These are phyloP conservation scores for Juncus effusus DNA, from an alignment of 176 grass and related monocot genomes.

Conservation along the genomic window DNA sequence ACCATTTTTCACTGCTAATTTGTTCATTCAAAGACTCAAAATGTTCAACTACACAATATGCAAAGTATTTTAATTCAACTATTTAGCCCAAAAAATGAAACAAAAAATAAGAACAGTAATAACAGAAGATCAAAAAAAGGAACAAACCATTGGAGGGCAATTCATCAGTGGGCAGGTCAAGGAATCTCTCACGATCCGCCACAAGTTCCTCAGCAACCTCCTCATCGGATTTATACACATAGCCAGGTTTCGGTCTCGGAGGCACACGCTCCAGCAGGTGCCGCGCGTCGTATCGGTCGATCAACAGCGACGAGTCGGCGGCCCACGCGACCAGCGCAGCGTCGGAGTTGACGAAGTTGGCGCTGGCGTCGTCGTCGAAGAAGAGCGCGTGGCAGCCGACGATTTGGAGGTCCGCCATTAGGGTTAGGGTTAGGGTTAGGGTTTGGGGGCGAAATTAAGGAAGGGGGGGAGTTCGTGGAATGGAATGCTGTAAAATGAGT, in stretches of 20 bases:
- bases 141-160: conserved; percentile 16
- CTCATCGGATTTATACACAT: conserved; percentile 16
- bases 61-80: not conserved
- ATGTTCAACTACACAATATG: not conserved
- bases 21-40: too few relatives aligned
- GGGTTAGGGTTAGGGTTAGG: conserved; percentile 14
- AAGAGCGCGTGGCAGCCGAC: conserved; percentile 73
- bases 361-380: conserved; percentile 79
- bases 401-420: conserved; percentile 56
- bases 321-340: conserved; percentile 79
- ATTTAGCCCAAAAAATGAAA: not conserved
- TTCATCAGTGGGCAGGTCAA: conserved; percentile 42
- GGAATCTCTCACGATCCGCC: conserved; percentile 66
- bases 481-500: not conserved
- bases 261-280: conserved; percentile 94
- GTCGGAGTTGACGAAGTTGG: conserved; percentile 62
- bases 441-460: not conserved
- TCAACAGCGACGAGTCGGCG: conserved; percentile 50
- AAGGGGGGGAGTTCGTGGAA: not conserved
- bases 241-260: conserved; percentile 40
- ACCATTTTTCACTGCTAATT: not conserved
- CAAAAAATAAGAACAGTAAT: not conserved
- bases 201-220: conserved; percentile 32
- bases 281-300: conserved; percentile 88
- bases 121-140: conserved; percentile 31